A percentile compares a stretch with the other conserved stretches of the same genome.
These are phyloP conservation scores for Colletotrichum horii DNA, from an alignment of 2,329 filamentous ascomycete genomes.

Conservation along the genomic window DNA sequence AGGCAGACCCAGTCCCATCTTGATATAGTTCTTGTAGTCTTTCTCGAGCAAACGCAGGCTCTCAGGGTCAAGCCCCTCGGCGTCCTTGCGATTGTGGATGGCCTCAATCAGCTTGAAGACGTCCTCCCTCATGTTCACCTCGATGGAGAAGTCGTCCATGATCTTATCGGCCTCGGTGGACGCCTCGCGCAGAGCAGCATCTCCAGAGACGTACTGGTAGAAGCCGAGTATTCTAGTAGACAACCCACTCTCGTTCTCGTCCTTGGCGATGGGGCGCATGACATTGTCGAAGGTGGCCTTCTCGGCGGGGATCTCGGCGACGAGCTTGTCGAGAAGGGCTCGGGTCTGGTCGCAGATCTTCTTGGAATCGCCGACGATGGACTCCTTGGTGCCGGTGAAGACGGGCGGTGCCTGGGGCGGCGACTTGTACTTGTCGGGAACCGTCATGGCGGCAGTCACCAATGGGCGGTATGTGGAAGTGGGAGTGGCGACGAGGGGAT, in stretches of 20 bases:
- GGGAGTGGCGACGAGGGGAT: conserved; percentile 28
- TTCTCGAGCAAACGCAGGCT: conserved; percentile 76
- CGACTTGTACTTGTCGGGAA: conserved; percentile 67
- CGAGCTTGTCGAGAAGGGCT: conserved; percentile 69
- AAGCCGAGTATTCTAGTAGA: conserved; percentile 74
- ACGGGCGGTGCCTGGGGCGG: conserved; percentile 80
- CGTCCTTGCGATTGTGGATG: conserved; percentile 56
- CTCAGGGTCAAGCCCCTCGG: conserved; percentile 68
- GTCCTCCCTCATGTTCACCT: conserved; percentile 82
- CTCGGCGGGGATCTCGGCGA: conserved; percentile 60
- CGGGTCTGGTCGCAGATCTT: conserved; percentile 68
- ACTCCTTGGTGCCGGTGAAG: conserved; percentile 76
- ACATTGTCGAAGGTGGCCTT: conserved; percentile 61
- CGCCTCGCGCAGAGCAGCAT: conserved; percentile 73
- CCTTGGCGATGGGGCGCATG: conserved; percentile 71
- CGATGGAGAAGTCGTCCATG: conserved; percentile 78
- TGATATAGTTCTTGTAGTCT: conserved; percentile 77
- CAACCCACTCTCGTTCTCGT: conserved; percentile 70
- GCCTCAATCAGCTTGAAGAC: conserved; percentile 72
- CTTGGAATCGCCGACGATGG: conserved; percentile 71
- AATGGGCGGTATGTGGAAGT: conserved; percentile 34
- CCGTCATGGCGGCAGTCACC: conserved; percentile 65
- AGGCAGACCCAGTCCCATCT: conserved; percentile 76
- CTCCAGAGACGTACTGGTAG: conserved; percentile 78
- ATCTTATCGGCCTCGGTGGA: conserved; percentile 78